These are phyloP conservation scores for Geotrichum restrictum DNA, from an alignment of 1,139 yeast genomes.

Conservation along the genomic window DNA sequence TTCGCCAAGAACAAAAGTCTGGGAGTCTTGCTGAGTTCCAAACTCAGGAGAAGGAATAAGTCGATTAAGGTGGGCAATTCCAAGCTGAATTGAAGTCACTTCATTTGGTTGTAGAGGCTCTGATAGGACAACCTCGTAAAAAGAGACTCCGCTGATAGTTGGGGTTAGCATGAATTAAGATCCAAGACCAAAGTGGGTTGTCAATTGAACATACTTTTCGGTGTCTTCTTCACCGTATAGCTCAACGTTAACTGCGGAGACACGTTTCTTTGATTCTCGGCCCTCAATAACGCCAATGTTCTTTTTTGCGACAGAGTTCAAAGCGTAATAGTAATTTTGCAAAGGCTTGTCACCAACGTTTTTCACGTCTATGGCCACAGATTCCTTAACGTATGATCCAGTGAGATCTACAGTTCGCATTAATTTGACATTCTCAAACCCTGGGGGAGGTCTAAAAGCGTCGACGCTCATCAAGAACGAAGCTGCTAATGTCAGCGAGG, in stretches of 20 bases:
- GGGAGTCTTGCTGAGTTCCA: constrained; percentile 59
- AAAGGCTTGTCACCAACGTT: constrained; percentile 58
- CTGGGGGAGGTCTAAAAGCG: constrained; percentile 19
- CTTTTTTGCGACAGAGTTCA: constrained; percentile 45
- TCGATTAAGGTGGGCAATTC: constrained; percentile 50
- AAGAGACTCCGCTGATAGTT: constrained; percentile 25
- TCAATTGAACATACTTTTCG: constrained; percentile 22
- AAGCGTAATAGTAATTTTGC: constrained; percentile 52
- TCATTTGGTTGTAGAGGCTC: constrained; percentile 64
- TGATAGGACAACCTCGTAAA: constrained; percentile 54
- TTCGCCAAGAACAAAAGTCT: constrained; percentile 54
- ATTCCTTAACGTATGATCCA: constrained; percentile 65
- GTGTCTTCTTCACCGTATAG: constrained; percentile 22
- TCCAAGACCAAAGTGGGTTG: constrained; percentile 14
- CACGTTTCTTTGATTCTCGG: constrained; percentile 25
- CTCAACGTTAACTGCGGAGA: constrained; percentile 21
- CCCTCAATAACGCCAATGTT: constrained; percentile 48
- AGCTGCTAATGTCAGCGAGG: constrained; percentile 2
- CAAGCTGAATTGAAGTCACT: constrained; percentile 49
- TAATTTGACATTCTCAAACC: constrained; percentile 35
- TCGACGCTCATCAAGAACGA: constrained; percentile 4
- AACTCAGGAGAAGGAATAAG: constrained; percentile 61
- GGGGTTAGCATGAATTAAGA: constrained; percentile 20
- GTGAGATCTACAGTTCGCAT: constrained; percentile 53
- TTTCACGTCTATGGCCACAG: constrained; percentile 51